phyloP scores from a whole-genome alignment of 1,139 yeast genomes.

The Pichia sp. region DNA sequence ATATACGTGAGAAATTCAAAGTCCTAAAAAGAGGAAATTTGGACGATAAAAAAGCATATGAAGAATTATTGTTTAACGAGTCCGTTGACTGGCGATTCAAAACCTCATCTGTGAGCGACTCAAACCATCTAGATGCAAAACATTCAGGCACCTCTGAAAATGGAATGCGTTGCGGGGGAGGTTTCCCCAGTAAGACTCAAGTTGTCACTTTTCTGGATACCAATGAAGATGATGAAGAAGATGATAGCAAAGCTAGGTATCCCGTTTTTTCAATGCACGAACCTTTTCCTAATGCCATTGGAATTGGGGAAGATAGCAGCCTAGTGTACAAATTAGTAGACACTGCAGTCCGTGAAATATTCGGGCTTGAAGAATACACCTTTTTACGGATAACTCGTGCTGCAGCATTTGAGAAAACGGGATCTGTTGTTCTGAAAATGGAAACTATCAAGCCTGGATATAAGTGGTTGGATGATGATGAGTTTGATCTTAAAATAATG shows the following conservation, averaged over 20 bases:
- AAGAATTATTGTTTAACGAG: conserved; percentile 32
- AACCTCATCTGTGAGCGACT: conserved; percentile 9
- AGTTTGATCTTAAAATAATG: conserved; percentile 34
- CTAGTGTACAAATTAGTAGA: conserved; percentile 42
- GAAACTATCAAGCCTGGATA: conserved; percentile 56
- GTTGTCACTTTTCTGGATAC: conserved; percentile 19
- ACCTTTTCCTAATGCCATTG: conserved; percentile 12
- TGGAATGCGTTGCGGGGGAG: conserved; percentile 1
- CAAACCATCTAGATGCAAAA: neutral
- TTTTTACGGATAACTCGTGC: conserved; percentile 51
- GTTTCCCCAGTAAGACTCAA: conserved; percentile 20
- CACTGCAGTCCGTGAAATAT: conserved; percentile 43
- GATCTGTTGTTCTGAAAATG: conserved; percentile 46
- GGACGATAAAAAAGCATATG: conserved; percentile 22
- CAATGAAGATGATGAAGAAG: neutral
- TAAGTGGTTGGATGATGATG: conserved; percentile 44
- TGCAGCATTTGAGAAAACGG: conserved; percentile 48
- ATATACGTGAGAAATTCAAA: conserved; percentile 17
- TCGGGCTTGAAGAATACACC: conserved; percentile 41
- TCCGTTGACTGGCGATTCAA: conserved; percentile 36
- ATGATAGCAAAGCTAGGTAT: neutral
- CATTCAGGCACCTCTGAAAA: neutral
- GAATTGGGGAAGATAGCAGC: conserved; percentile 12
- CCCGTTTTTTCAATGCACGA: neutral
- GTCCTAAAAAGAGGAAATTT: conserved; percentile 26